These are phyloP conservation scores for Kluyveromyces starmeri DNA, from an alignment of 805 yeast genomes.

Conservation along the genomic window DNA sequence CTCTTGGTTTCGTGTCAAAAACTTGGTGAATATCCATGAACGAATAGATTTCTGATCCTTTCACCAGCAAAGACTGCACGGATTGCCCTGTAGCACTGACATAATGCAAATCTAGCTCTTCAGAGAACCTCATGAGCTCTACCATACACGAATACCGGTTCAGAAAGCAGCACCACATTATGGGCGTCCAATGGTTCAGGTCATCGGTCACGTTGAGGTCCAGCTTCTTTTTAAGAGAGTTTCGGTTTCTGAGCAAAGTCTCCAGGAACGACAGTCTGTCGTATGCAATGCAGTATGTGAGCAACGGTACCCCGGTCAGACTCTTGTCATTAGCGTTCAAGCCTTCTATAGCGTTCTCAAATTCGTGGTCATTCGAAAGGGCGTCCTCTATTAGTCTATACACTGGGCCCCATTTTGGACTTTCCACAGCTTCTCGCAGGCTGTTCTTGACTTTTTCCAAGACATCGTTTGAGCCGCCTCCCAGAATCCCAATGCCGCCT, in stretches of 20 bases:
- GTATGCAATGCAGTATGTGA: slow-evolving; percentile 49
- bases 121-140: slow-evolving; percentile 51
- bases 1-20: slow-evolving; percentile 19
- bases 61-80: slow-evolving; percentile 51
- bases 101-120: slow-evolving; percentile 42
- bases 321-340: slow-evolving; percentile 16
- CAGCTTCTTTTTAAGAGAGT: slow-evolving; percentile 26
- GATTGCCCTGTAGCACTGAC: slow-evolving; percentile 21
- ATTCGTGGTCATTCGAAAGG: slow-evolving; percentile 15
- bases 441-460: slow-evolving; percentile 1
- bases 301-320: slow-evolving; percentile 36
- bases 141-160: slow-evolving; percentile 47
- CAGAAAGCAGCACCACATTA: slow-evolving; percentile 80
- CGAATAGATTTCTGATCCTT: slow-evolving; percentile 47
- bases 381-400: slow-evolving; percentile 18
- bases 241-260: slow-evolving; percentile 24
- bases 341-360: slow-evolving; percentile 10
- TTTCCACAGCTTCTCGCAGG: background rate
- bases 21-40: slow-evolving; percentile 49
- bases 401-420: slow-evolving; percentile 17
- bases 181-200: slow-evolving; percentile 50
- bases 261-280: slow-evolving; percentile 42
- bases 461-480: background rate
- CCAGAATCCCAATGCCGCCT: background rate
- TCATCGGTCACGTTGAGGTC: slow-evolving; percentile 46